phyloP scores from a whole-genome alignment of 2,329 filamentous ascomycete species.

The Aquanectria penicillioides region DNA sequence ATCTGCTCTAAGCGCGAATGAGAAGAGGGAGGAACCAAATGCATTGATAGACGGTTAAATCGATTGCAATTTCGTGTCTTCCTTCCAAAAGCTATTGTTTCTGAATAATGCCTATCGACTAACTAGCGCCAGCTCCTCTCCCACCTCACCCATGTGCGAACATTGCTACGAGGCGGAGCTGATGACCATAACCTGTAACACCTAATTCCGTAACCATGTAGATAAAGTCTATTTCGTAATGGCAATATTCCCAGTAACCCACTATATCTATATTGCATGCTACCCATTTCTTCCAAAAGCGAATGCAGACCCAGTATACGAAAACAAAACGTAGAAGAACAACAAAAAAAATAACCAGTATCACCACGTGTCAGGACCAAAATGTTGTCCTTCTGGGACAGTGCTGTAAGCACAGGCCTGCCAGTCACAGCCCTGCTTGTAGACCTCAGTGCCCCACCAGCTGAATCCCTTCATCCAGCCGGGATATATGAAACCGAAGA shows the following conservation, averaged over 20 bases:
- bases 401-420: constrained; percentile 77
- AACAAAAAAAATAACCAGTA: not conserved
- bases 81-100: not conserved
- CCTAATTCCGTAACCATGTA: constrained; percentile 20
- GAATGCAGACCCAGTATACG: not conserved
- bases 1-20: constrained; percentile 41
- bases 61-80: constrained; percentile 32
- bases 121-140: not conserved
- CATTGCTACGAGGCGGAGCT: constrained; percentile 1
- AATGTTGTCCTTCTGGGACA: constrained; percentile 70
- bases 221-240: constrained; percentile 29
- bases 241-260: not conserved
- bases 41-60: constrained; percentile 43
- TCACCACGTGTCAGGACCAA: constrained; percentile 72
- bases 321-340: not conserved
- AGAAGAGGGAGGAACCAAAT: constrained; percentile 29
- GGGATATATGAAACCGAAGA: constrained; percentile 87
- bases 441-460: constrained; percentile 92
- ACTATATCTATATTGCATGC: constrained; percentile 34
- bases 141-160: constrained; percentile 4
- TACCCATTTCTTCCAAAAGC: constrained; percentile 6
- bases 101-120: not conserved
- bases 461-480: constrained; percentile 77
- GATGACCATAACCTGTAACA: constrained; percentile 8
- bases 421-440: constrained; percentile 88